Evolutionary conservation across 1,284 basidiomycete species (phyloP).

Genomic region (Cutaneotrichosporon mucoides): DNA sequence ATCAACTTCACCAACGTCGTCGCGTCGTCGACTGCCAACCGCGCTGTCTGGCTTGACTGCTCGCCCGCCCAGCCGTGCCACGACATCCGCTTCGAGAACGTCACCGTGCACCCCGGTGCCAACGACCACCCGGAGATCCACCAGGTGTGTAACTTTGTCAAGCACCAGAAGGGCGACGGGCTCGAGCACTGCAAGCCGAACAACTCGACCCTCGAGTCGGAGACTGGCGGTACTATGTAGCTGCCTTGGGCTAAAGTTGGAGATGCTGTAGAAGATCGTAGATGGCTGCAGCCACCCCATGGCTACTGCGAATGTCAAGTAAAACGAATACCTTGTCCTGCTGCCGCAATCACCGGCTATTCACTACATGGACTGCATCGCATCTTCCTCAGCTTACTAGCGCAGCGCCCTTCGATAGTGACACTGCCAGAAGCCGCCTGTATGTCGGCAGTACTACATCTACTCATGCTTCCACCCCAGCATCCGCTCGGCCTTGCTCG

Average conservation of each 20-base stretch:
- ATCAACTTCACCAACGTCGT: conserved; percentile 30
- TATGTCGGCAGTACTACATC: too few species aligned
- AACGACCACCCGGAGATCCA: conserved; percentile 27
- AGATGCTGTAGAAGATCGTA: too few species aligned
- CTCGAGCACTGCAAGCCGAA: conserved; percentile 24
- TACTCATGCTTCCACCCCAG: conserved; percentile 46
- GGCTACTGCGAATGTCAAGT: too few species aligned
- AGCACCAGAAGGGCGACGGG: conserved; percentile 21
- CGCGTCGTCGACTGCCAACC: conserved; percentile 24
- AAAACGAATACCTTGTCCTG: too few species aligned
- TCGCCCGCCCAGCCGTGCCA: conserved; percentile 29
- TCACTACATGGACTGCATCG: too few species aligned
- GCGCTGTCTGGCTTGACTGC: conserved; percentile 32
- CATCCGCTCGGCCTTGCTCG: conserved; percentile 41
- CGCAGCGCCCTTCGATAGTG: too few species aligned
- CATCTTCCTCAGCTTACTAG: too few species aligned
- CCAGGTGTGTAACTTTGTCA: conserved; percentile 30
- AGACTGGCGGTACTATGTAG: conserved; percentile 17
- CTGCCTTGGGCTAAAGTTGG: too few species aligned
- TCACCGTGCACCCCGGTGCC: conserved; percentile 27
- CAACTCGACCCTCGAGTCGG: conserved; percentile 22
- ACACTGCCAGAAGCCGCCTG: too few species aligned
- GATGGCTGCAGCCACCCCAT: too few species aligned
- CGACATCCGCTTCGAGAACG: conserved; percentile 26
- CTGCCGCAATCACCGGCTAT: too few species aligned